phyloP scores from a whole-genome alignment of 83 land plant genomes.

The Thuja plicata region DNA sequence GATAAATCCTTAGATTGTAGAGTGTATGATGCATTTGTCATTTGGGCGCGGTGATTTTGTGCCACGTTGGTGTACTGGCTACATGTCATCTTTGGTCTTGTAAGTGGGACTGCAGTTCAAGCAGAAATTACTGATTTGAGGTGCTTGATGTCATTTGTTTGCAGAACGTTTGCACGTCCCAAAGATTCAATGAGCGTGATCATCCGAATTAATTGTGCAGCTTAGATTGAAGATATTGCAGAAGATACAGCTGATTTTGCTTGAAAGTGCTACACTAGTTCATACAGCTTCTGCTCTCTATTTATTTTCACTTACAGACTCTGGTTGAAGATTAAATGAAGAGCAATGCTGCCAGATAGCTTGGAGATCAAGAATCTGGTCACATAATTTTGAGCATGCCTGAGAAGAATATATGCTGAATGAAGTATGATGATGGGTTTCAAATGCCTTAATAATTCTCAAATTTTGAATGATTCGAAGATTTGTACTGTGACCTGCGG shows the following conservation, averaged over 20 bases:
- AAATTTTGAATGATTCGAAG: not conserved
- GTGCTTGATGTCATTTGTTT: not conserved
- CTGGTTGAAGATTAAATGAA: not conserved
- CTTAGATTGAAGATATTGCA: not conserved
- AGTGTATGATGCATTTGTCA: constrained; percentile 1
- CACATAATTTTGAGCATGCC: not conserved
- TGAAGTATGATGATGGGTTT: not conserved
- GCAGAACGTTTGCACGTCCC: not conserved
- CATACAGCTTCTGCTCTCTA: not conserved
- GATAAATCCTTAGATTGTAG: not conserved
- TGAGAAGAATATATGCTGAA: not conserved
- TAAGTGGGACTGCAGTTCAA: not conserved
- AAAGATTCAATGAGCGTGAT: not conserved
- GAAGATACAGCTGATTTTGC: not conserved
- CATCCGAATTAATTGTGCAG: not conserved
- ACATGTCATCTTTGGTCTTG: not conserved
- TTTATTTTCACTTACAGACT: not conserved
- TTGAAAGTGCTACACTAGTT: not conserved
- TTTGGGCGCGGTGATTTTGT: not conserved
- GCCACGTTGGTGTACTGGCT: not conserved
- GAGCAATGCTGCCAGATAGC: not conserved
- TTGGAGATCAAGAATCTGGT: not conserved
- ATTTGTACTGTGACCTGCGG: not conserved
- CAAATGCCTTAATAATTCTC: not conserved
- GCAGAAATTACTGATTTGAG: not conserved